Evolutionary conservation across 2,329 filamentous ascomycete species (phyloP).

Genomic region (Aspergillus chevalieri): DNA sequence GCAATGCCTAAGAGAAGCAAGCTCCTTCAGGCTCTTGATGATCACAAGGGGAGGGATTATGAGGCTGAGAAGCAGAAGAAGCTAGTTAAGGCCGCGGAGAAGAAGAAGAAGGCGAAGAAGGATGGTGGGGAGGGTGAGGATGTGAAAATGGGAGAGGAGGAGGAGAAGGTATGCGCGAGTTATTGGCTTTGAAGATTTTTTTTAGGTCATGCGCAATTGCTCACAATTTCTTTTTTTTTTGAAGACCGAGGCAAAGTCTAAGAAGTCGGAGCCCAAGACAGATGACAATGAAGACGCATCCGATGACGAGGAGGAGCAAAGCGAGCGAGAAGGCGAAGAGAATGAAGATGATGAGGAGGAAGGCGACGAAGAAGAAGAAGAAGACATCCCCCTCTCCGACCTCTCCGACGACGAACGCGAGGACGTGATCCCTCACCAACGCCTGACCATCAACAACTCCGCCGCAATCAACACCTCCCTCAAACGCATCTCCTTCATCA

Average conservation of each 20-base stretch:
- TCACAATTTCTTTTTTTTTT: background rate
- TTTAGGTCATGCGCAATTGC: conserved; percentile 1
- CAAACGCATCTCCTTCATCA: conserved; percentile 55
- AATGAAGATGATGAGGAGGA: conserved; percentile 49
- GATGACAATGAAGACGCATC: conserved; percentile 36
- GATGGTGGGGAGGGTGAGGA: conserved; percentile 13
- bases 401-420: conserved; percentile 74
- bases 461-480: conserved; percentile 74
- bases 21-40: conserved; percentile 53
- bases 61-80: conserved; percentile 73
- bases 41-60: conserved; percentile 59
- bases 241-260: conserved; percentile 7
- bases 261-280: conserved; percentile 21
- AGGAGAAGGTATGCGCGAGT: conserved; percentile 8
- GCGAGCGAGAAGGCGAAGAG: conserved; percentile 23
- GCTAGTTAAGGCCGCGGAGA: conserved; percentile 47
- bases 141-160: conserved; percentile 10
- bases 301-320: conserved; percentile 21
- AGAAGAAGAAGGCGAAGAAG: conserved; percentile 30
- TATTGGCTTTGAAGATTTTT: background rate
- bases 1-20: conserved; percentile 52
- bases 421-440: conserved; percentile 82
- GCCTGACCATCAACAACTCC: conserved; percentile 96
- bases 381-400: conserved; percentile 85
- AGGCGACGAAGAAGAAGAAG: conserved; percentile 70